Evolutionary conservation across 2,329 filamentous ascomycete genomes (phyloP).

Genomic region (Ophiostoma sp.): DNA sequence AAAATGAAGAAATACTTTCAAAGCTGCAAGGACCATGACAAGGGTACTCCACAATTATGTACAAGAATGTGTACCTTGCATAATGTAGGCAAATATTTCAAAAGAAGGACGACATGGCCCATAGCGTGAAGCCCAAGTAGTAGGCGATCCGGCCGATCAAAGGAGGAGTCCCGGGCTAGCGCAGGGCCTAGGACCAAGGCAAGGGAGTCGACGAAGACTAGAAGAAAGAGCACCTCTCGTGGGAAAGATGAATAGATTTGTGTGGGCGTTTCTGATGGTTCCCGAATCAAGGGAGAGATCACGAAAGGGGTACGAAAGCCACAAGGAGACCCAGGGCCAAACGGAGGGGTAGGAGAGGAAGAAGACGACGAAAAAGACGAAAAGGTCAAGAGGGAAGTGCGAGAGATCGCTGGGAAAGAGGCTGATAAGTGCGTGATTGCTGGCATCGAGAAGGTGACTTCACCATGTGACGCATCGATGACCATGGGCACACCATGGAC

Average conservation of each 20-base stretch:
- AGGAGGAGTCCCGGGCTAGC: conserved; percentile 11
- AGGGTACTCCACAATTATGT: conserved; percentile 22
- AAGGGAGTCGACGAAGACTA: conserved; percentile 2
- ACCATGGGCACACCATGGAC: not conserved
- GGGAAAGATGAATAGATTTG: not conserved
- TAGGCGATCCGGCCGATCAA: conserved; percentile 14
- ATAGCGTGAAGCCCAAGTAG: conserved; percentile 2
- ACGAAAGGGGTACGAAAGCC: not conserved
- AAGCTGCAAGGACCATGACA: conserved; percentile 20
- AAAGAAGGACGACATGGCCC: conserved; percentile 8
- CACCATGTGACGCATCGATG: conserved; percentile 1
- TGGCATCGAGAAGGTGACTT: not conserved
- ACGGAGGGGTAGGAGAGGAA: not conserved
- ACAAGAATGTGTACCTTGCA: conserved; percentile 20
- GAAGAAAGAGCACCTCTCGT: not conserved
- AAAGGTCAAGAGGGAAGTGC: not conserved
- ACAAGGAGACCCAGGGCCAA: not conserved
- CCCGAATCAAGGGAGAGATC: conserved; percentile 10
- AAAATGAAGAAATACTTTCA: conserved; percentile 10
- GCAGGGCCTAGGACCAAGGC: conserved; percentile 10
- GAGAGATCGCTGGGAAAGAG: not conserved
- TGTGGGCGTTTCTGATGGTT: not conserved
- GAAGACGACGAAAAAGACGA: not conserved
- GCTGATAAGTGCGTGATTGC: not conserved
- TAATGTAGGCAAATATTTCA: not conserved